These are phyloP conservation scores for Trichophyton mentagrophytes DNA, from an alignment of 2,329 filamentous ascomycete species.

Conservation along the genomic window DNA sequence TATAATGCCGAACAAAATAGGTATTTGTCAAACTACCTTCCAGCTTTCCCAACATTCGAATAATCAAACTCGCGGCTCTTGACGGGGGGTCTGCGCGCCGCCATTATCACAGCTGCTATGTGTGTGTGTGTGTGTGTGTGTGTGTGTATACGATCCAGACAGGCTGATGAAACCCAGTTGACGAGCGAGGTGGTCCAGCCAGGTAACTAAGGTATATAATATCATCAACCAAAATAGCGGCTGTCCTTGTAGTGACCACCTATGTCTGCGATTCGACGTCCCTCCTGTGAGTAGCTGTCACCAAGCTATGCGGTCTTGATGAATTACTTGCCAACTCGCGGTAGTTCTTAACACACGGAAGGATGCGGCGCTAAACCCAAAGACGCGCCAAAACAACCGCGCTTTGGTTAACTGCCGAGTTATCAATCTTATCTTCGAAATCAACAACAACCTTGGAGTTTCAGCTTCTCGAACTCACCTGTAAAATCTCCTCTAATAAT, in stretches of 20 bases:
- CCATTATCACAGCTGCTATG: slow-evolving; percentile 3
- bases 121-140: too few species aligned
- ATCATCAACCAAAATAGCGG: not conserved
- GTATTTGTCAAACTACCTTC: slow-evolving; percentile 25
- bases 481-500: not conserved
- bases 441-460: not conserved
- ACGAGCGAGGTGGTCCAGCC: not conserved
- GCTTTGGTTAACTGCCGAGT: not conserved
- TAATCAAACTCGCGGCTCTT: slow-evolving; percentile 37
- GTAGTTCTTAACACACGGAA: not conserved
- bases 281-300: not conserved
- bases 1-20: not conserved
- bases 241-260: not conserved
- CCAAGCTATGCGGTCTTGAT: not conserved
- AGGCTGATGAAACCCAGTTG: not conserved
- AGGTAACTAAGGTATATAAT: not conserved
- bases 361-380: slow-evolving; percentile 11
- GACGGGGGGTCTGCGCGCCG: slow-evolving; percentile 26
- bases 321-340: slow-evolving; percentile 6
- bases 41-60: slow-evolving; percentile 36
- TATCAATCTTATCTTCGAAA: not conserved
- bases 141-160: not conserved
- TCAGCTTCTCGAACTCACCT: not conserved
- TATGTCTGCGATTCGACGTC: not conserved
- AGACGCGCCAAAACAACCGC: not conserved